Base-by-base conservation (phyloP, 2,329 filamentous ascomycete genomes). In the Pezicula neosporulosa region DNA sequence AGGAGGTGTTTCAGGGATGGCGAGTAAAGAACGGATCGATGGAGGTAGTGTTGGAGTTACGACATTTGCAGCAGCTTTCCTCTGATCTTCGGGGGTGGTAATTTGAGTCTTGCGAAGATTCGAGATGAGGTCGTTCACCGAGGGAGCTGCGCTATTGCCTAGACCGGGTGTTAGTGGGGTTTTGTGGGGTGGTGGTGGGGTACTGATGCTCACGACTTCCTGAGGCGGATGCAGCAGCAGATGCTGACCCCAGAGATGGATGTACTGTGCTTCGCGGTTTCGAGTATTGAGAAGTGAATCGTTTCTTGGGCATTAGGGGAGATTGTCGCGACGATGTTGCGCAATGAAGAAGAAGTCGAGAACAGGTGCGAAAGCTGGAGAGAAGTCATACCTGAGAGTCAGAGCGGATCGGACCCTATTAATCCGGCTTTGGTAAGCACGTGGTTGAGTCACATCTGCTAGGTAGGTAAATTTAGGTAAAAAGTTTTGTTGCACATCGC, bases 111-210 rank as follows among this genome's bases (percentile, higher is more conserved):
- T 77, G 62, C 82, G 80, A 58, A 83, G 64, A 55, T 74, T 77
- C 54, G 78, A 75, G 61, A 86, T 76, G 54, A 83, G 70, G 56
- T 85, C 77, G 64, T 86, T 86, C 63, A 86, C 82, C 56, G 68
- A 68, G 68, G 67, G 50, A 56, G 65, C 51, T 61, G 64, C 69
- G 60, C 64, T 56, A 47, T 58, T 61, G 15, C 55, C 62, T 64
- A 35, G 28, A 9, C 42, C 21, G 8, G 27, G 16, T 24, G 24
- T 41, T 6, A 46, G 38, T 27, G 37, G 19, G 45, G 42, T 44
- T 24, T 16, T 37, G 44, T 28, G 43, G 9, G 21, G 37, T 39
- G 43, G 24, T 30, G 28, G 49, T 33, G 51, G 51, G 51, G 48
- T 48, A 46, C 27, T 6, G 37, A 24, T 30, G 28, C 43, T 44